These are phyloP conservation scores for Linnemannia zychae DNA, from an alignment of 192 early-diverging fungal genomes.

Conservation along the genomic window DNA sequence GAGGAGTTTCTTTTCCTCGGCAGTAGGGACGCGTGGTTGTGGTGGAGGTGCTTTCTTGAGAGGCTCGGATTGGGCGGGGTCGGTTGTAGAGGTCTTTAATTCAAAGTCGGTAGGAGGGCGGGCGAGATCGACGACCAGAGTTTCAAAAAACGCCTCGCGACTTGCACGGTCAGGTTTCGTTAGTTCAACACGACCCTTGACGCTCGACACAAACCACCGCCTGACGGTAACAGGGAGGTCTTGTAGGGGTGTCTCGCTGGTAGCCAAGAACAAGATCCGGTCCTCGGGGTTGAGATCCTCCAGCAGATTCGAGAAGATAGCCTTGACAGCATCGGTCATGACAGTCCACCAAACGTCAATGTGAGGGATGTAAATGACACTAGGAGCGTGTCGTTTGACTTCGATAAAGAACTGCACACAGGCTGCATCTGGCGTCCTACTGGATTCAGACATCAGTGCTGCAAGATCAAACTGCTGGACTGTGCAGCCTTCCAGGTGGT, in stretches of 20 bases:
- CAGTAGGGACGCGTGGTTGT: conserved; percentile 64
- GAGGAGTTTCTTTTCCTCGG: conserved; percentile 61
- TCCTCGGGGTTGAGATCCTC: conserved; percentile 61
- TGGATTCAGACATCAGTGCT: conserved; percentile 60
- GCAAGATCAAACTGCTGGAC: conserved; percentile 71
- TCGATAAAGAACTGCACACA: conserved; percentile 71
- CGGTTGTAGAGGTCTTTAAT: not conserved
- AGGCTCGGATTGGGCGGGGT: conserved; percentile 20
- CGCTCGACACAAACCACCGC: conserved; percentile 47
- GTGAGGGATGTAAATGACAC: conserved; percentile 71
- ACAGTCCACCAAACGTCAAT: conserved; percentile 66
- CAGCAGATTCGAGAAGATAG: conserved; percentile 65
- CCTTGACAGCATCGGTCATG: conserved; percentile 57
- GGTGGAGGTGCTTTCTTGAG: conserved; percentile 65
- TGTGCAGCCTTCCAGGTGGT: conserved; percentile 69
- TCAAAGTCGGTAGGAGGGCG: conserved; percentile 48
- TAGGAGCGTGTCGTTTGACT: conserved; percentile 70
- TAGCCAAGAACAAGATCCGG: conserved; percentile 68
- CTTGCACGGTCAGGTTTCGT: conserved; percentile 18
- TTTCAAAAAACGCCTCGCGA: conserved; percentile 35
- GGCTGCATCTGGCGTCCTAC: conserved; percentile 60
- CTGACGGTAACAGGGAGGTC: conserved; percentile 55
- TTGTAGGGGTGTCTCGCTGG: conserved; percentile 60
- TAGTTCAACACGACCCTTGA: conserved; percentile 35
- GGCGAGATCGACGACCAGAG: conserved; percentile 41